Conservation (phyloP, 225 moss, liverwort and hornwort genomes). For the Sphagnum tenellum region DNA sequence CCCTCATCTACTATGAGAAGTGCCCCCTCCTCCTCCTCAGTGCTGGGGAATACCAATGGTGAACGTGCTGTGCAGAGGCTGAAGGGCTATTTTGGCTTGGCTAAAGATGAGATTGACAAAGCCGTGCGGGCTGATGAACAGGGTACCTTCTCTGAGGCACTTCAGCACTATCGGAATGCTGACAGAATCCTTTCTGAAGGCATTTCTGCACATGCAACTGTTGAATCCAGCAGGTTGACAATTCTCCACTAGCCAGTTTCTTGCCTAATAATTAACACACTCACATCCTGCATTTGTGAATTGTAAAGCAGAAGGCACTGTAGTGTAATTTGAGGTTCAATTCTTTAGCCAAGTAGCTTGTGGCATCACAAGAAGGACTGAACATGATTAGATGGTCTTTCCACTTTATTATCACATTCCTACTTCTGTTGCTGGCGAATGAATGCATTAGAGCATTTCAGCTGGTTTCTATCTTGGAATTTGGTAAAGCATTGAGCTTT, state of each 20-base stretch:
- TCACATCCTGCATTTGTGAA: background rate
- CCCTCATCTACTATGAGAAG: constrained; percentile 4
- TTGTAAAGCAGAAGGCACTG: too few species aligned
- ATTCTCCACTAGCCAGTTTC: background rate
- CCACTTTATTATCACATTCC: too few species aligned
- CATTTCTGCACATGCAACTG: constrained; percentile 38
- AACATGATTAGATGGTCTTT: too few species aligned
- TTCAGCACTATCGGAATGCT: constrained; percentile 75
- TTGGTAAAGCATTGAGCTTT: too few species aligned
- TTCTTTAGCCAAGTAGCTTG: too few species aligned
- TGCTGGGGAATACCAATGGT: constrained; percentile 43
- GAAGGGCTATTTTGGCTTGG: constrained; percentile 82
- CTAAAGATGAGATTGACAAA: constrained; percentile 89
- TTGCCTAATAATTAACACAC: background rate
- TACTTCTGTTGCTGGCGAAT: too few species aligned
- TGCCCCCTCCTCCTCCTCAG: constrained; percentile 13
- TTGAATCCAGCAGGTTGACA: constrained; percentile 55
- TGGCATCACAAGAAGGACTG: too few species aligned
- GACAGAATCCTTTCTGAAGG: constrained; percentile 77
- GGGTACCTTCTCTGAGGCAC: constrained; percentile 68
- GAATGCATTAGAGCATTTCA: too few species aligned
- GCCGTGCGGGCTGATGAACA: constrained; percentile 87
- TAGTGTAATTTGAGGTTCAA: too few species aligned
- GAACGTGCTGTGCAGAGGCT: constrained; percentile 82
- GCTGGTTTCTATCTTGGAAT: too few species aligned